Evolutionary conservation across 2,329 filamentous ascomycete species (phyloP).

Genomic region (Pyrenophora teres): DNA sequence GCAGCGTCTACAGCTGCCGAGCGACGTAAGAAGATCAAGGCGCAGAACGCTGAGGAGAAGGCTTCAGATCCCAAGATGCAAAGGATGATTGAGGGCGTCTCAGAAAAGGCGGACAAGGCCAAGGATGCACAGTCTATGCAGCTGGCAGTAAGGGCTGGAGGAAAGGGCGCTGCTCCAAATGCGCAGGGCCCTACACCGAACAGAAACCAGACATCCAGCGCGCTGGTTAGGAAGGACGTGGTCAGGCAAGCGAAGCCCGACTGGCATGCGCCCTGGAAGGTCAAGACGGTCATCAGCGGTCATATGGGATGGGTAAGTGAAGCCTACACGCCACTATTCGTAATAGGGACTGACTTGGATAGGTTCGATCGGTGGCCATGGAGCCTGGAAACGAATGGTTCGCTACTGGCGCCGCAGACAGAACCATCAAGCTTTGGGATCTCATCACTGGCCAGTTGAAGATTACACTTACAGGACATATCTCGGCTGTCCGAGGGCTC

Average conservation of each 20-base stretch:
- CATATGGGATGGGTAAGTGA: conserved; percentile 84
- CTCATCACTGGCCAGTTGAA: conserved; percentile 71
- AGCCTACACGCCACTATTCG: not conserved
- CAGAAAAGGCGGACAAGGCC: conserved; percentile 53
- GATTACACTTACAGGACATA: conserved; percentile 39
- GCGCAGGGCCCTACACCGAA: conserved; percentile 60
- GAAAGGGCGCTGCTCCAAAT: conserved; percentile 56
- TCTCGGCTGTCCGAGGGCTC: conserved; percentile 61
- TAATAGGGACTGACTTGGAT: conserved; percentile 53
- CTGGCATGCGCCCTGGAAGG: conserved; percentile 97
- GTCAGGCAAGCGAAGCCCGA: conserved; percentile 77
- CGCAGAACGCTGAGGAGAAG: conserved; percentile 53
- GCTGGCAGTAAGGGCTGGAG: conserved; percentile 58
- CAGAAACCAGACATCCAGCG: conserved; percentile 57
- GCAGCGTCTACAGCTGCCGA: conserved; percentile 61
- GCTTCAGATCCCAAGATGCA: conserved; percentile 62
- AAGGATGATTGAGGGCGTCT: conserved; percentile 70
- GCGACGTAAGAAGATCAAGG: conserved; percentile 66
- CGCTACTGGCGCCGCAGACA: conserved; percentile 89
- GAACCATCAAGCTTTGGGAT: conserved; percentile 96
- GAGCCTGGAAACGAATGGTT: conserved; percentile 99
- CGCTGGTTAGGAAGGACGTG: conserved; percentile 66
- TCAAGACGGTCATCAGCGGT: conserved; percentile 96
- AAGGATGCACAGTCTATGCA: conserved; percentile 59
- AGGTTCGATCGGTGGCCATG: conserved; percentile 75